A percentile compares a stretch with the other conserved stretches of the same genome.
These are phyloP conservation scores for Leccinum uliginosum DNA, from an alignment of 768 basidiomycete species.

Conservation along the genomic window DNA sequence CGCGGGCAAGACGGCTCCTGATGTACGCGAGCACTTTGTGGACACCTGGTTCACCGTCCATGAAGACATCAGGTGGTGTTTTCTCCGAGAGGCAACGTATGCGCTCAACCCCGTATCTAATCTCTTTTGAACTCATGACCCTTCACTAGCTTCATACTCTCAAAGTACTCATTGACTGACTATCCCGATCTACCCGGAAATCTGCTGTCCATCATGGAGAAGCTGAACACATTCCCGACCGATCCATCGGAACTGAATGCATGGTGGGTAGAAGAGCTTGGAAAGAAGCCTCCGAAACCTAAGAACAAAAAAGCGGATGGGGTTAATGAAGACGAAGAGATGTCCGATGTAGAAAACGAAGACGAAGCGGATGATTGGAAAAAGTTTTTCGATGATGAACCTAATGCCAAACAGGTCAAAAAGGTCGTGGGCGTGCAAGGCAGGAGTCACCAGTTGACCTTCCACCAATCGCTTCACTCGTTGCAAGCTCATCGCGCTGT, in stretches of 20 bases:
- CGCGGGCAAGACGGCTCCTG: conserved; percentile 44
- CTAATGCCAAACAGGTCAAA: conserved; percentile 34
- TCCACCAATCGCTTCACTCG: conserved; percentile 75
- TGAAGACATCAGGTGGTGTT: conserved; percentile 88
- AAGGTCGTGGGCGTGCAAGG: conserved; percentile 33
- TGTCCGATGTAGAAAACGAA: conserved; percentile 31
- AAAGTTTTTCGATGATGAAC: conserved; percentile 75
- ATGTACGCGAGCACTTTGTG: conserved; percentile 61
- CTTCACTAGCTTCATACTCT: conserved; percentile 20
- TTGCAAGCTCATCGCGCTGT: conserved; percentile 74
- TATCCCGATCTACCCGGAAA: conserved; percentile 43
- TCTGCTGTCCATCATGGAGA: conserved; percentile 62
- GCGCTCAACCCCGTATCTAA: conserved; percentile 13
- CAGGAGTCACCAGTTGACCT: conserved; percentile 60
- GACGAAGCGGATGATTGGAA: conserved; percentile 66
- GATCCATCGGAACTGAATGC: conserved; percentile 60
- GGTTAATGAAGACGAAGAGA: conserved; percentile 31
- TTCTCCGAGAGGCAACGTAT: conserved; percentile 74
- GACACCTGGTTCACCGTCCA: conserved; percentile 71
- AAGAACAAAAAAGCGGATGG: conserved; percentile 42
- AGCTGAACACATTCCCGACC: conserved; percentile 70
- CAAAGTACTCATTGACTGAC: conserved; percentile 25
- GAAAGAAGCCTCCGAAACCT: conserved; percentile 49
- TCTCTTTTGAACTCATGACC: background rate
- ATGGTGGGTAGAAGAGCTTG: conserved; percentile 77